Evolutionary conservation across 164 flowering plant genomes (phyloP), one percentile per base, ranked within the genome.

Genomic region (Aristolochia californica): DNA sequence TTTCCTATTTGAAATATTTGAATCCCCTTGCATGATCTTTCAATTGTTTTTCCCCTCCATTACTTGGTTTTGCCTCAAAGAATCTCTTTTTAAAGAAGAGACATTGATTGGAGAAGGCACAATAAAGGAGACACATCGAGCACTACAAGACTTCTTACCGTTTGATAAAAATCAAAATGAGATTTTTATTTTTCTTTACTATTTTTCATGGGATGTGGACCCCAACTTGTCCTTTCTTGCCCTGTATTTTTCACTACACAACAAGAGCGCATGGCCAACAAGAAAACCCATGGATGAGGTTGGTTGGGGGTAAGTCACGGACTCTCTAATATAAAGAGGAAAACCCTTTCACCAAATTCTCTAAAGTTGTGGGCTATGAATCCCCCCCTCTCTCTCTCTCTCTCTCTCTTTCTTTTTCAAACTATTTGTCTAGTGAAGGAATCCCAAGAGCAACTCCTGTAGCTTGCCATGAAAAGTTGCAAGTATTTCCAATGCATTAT

Each of bases 181-280:
- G 25, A 25, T 55, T 18, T 15, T n/a, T 13, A 4, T 28, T 34
- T n/a, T n/a, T n/a, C n/a, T n/a, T n/a, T n/a, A n/a, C n/a, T n/a
- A n/a, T n/a, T n/a, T n/a, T 17, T 53, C 43, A 23, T 5, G 13
- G 40, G n/a, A 27, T 30, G 18, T 9, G 18, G 16, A 30, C 55
- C n/a, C 15, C 56, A 30, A 56, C 34, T 38, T 62, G 66, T n/a
- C n/a, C n/a, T n/a, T n/a, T n/a, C n/a, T n/a, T n/a, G n/a, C 54
- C 48, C 48, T 62, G 45, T 48, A 56, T 38, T 56, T 24, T 26
- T 62, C 65, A 56, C 56, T 62, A 48, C 60, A 62, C 21, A 62
- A 62, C 66, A 56, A 48, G 53, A 59, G 48, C 60, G 59, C 66
- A 62, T 56, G 66, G 66, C 66, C 66, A 62, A 62, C 66, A 56